These are phyloP conservation scores for Amniculicola lignicola DNA, from an alignment of 495 filamentous ascomycete genomes.

Conservation along the genomic window DNA sequence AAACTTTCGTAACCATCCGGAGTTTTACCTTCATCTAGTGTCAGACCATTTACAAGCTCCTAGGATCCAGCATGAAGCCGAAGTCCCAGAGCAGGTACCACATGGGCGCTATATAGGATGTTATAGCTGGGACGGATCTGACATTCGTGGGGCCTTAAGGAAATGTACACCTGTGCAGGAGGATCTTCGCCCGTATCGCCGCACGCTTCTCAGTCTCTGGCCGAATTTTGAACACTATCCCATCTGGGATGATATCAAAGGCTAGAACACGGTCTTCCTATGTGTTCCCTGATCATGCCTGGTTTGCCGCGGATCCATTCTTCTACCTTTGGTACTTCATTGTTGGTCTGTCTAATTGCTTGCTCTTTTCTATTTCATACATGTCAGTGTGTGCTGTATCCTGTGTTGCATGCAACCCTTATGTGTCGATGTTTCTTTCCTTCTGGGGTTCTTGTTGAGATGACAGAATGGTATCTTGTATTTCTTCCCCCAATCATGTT, in stretches of 20 bases:
- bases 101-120: too few relatives aligned
- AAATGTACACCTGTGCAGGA: not conserved
- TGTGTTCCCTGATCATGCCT: not conserved
- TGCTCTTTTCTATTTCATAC: too few relatives aligned
- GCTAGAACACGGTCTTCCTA: not conserved
- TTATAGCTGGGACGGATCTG: not conserved
- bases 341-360: too few relatives aligned
- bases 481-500: not conserved
- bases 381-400: too few relatives aligned
- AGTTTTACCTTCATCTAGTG: not conserved
- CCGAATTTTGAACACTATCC: not conserved
- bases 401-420: not conserved
- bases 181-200: not conserved
- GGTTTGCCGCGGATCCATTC: not conserved
- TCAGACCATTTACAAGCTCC: not conserved
- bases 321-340: not conserved
- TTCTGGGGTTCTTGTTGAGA: not conserved
- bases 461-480: not conserved
- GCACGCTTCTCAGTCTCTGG: conserved; percentile 7
- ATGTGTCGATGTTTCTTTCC: not conserved
- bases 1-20: not conserved
- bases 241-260: not conserved
- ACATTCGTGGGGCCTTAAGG: not conserved
- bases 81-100: too few relatives aligned
- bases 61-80: too few relatives aligned